Evolutionary conservation across 2,329 filamentous ascomycete genomes (phyloP), one percentile per base, ranked within the genome.

Genomic region (Venturia aucupariae): DNA sequence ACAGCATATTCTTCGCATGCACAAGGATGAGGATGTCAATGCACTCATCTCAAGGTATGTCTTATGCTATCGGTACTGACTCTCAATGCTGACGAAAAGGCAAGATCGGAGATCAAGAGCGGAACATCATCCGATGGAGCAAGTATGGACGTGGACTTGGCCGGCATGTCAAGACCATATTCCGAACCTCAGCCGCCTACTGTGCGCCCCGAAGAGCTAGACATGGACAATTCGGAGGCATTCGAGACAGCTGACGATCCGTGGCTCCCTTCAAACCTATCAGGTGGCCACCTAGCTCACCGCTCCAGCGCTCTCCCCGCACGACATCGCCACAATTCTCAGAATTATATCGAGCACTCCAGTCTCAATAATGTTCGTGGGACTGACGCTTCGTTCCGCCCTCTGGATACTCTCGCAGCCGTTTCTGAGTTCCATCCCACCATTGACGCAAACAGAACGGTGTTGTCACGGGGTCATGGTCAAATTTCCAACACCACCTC

Each of bases 1-100:
- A 66, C 85, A 88, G 42, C 92, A 97, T 72, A 80, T 96, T 57
- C 79, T 77, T 61, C 83, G 87, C 13, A 85, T 90, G 70, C 92
- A 96, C 72, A 67, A 71, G 0, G 72, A 80, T 4, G 75, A 80
- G 48, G 72, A 81, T 65, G 68, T 75, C 0, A 71, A 78, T 0
- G 71, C 76, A 1, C 71, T 85, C 7, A 75, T 85, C 61, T 74
- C 73, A 68, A 75, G 70, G 83, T 84, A 75, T 70, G 76, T 70
- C 32, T 42, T 30, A 19, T 13, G 35, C 35, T 38, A 38, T 38
- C 35, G 35, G 35, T 11, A 38, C 5, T 38, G 35, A 38, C 19
- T 7, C 3, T 30, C 22, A n/a, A 5, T n/a, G 22, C 42, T 55
- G 17, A 57, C 27, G 24, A 59, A 19, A 19, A 48, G 5, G 17